Percentiles rank a stretch among this genome's conserved stretches.
Conservation (phyloP, 2,329 filamentous ascomycete genomes). For the Aciculosporium take region DNA sequence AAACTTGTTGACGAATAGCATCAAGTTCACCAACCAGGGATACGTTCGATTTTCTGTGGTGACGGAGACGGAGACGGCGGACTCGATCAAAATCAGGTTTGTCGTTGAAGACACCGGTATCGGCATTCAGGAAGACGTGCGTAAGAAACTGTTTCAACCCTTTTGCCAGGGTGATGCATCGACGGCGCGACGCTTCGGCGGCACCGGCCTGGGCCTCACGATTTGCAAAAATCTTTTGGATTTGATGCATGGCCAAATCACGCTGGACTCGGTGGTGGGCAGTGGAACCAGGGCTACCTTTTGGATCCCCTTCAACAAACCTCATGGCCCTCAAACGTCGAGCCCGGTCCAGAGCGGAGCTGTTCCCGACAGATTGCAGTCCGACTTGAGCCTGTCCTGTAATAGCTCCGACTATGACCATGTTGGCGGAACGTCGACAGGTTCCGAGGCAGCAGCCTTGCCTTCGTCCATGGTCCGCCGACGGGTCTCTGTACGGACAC, state of each 20-base stretch:
- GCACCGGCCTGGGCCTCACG: slow-evolving; percentile 62
- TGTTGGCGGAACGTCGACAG: slow-evolving; percentile 25
- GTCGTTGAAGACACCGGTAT: slow-evolving; percentile 66
- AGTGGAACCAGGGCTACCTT: slow-evolving; percentile 61
- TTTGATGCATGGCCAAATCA: slow-evolving; percentile 65
- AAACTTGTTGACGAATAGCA: slow-evolving; percentile 63
- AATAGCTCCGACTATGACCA: slow-evolving; percentile 51
- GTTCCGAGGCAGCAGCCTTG: slow-evolving; percentile 14
- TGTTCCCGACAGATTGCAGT: slow-evolving; percentile 53
- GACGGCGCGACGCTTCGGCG: slow-evolving; percentile 64
- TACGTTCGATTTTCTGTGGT: slow-evolving; percentile 51
- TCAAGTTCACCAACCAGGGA: slow-evolving; percentile 60
- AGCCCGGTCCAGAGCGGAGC: slow-evolving; percentile 46
- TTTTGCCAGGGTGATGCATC: slow-evolving; percentile 74
- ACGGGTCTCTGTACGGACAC: slow-evolving; percentile 20
- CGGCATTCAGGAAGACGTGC: slow-evolving; percentile 65
- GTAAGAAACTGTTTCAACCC: slow-evolving; percentile 59
- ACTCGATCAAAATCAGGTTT: slow-evolving; percentile 55
- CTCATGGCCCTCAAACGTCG: slow-evolving; percentile 33
- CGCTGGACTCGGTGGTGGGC: slow-evolving; percentile 51
- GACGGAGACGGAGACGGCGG: slow-evolving; percentile 48
- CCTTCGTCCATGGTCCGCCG: slow-evolving; percentile 15
- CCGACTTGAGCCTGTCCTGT: slow-evolving; percentile 49
- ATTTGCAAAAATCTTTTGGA: slow-evolving; percentile 72
- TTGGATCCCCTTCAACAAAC: slow-evolving; percentile 63